A percentile compares a stretch with the other conserved stretches of the same genome.
Evolutionary conservation across 139 green algal species (phyloP).

Genomic region (Trebouxia sp.): DNA sequence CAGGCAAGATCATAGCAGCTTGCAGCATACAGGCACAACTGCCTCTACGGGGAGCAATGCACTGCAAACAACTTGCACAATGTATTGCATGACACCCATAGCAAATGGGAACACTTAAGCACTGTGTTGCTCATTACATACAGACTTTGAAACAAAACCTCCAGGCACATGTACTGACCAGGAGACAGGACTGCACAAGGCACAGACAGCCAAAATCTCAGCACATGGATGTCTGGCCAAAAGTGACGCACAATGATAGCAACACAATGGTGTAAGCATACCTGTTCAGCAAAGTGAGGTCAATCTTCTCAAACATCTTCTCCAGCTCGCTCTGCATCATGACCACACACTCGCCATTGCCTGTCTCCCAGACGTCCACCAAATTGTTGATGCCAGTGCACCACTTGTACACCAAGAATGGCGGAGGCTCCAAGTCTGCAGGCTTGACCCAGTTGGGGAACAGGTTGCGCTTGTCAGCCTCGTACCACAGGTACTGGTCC

Average conservation of each 20-base stretch:
- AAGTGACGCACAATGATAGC: neutral
- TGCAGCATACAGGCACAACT: too few relatives aligned
- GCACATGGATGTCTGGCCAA: too few relatives aligned
- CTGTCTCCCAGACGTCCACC: conserved; percentile 94
- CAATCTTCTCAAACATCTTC: conserved; percentile 97
- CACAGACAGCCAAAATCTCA: too few relatives aligned
- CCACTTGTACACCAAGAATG: conserved; percentile 99
- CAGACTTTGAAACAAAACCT: too few relatives aligned
- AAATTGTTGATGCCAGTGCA: conserved; percentile 94
- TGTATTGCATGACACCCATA: too few relatives aligned
- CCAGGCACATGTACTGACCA: too few relatives aligned
- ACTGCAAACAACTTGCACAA: too few relatives aligned
- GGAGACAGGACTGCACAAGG: too few relatives aligned
- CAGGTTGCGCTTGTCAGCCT: conserved; percentile 95
- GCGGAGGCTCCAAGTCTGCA: conserved; percentile 92
- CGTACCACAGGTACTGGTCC: conserved; percentile 88
- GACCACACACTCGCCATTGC: conserved; percentile 96
- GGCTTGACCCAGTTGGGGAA: conserved; percentile 99
- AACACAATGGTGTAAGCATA: neutral
- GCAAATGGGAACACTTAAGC: too few relatives aligned
- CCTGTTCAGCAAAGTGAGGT: conserved; percentile 42
- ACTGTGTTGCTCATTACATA: too few relatives aligned
- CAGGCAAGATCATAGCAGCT: too few relatives aligned
- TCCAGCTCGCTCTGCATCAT: conserved; percentile 95
- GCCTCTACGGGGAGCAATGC: too few relatives aligned